Conservation (phyloP, 1,284 basidiomycete species). For the Sanghuangporus sanghuang region DNA sequence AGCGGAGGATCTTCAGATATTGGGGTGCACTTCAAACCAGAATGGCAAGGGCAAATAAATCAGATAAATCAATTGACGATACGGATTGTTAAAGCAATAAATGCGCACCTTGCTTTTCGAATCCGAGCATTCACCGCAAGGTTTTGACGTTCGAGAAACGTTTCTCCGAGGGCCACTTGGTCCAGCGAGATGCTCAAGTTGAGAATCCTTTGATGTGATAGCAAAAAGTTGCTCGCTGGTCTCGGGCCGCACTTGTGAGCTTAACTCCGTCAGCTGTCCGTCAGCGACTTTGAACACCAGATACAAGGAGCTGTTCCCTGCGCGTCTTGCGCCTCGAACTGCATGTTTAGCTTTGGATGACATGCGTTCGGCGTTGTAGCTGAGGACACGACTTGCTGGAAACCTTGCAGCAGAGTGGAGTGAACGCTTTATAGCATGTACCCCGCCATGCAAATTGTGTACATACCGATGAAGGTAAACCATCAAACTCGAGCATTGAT, state of each 20-base stretch:
- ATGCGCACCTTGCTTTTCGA: slow-evolving; percentile 1
- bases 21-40: slow-evolving; percentile 3
- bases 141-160: not conserved
- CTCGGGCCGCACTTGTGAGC: not conserved
- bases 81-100: not conserved
- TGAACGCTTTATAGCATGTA: not conserved
- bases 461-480: not conserved
- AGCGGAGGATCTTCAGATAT: not conserved
- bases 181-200: not conserved
- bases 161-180: not conserved
- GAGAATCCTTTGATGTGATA: not conserved
- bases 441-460: not conserved
- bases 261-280: not conserved
- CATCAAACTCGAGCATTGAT: not conserved
- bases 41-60: not conserved
- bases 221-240: not conserved
- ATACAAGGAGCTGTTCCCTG: not conserved
- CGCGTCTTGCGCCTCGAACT: not conserved
- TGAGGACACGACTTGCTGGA: not conserved
- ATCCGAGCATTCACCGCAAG: slow-evolving; percentile 12
- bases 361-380: not conserved
- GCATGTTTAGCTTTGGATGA: not conserved
- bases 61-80: not conserved
- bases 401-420: not conserved
- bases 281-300: not conserved